A percentile compares a stretch with the other conserved stretches of the same genome.
Conservation (phyloP, 257 asterid genomes). For the Ocimum tenuiflorum region DNA sequence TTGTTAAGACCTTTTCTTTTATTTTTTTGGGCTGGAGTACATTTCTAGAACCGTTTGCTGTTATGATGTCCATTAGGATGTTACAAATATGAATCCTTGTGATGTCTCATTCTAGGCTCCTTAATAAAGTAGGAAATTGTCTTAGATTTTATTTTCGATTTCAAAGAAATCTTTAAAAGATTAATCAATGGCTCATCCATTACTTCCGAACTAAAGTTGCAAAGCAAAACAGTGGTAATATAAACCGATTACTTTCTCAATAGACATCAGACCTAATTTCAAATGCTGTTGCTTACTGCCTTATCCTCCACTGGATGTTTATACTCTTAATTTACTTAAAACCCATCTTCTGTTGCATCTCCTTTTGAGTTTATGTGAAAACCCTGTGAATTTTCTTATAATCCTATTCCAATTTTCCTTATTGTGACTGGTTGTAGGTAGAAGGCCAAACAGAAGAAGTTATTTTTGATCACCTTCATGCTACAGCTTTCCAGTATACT, state of each 20-base stretch:
- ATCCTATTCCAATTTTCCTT: background rate
- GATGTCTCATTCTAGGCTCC: background rate
- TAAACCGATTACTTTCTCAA: background rate
- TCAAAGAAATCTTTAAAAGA: background rate
- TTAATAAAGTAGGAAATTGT: background rate
- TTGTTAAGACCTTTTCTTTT: background rate
- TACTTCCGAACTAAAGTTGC: background rate
- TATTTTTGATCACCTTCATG: constrained; percentile 82
- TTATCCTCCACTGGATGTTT: too few relatives aligned
- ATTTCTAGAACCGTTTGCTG: background rate
- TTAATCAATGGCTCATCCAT: background rate
- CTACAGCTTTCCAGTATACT: constrained; percentile 86
- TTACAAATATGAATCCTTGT: background rate
- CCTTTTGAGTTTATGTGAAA: background rate
- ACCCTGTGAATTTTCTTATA: background rate
- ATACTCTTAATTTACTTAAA: background rate
- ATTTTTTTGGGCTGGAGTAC: background rate
- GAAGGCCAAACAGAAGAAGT: constrained; percentile 87
- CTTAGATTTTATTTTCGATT: background rate
- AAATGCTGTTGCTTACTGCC: background rate
- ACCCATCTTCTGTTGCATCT: constrained; percentile 2
- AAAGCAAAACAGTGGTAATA: background rate
- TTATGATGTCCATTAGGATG: background rate
- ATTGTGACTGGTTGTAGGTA: constrained; percentile 38
- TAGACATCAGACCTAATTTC: background rate